Evolutionary conservation across 495 filamentous ascomycete species (phyloP).

Genomic region (Penicillium canariense): DNA sequence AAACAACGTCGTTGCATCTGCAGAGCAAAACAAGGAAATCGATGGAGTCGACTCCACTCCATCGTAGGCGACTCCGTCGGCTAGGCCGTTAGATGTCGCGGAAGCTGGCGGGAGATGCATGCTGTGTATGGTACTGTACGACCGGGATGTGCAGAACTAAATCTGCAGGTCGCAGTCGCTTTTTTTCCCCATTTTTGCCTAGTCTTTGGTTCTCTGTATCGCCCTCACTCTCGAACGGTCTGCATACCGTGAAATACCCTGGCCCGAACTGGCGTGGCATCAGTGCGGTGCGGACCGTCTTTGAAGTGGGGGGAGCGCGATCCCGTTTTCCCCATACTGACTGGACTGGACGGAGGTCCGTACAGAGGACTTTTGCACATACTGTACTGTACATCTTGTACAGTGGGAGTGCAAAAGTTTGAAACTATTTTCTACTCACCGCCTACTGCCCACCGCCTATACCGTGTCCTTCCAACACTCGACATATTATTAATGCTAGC

Average conservation of each 20-base stretch:
- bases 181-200: not conserved
- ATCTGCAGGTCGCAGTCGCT: not conserved
- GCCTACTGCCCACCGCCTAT: too few relatives aligned
- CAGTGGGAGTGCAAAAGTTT: too few relatives aligned
- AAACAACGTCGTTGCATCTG: too few relatives aligned
- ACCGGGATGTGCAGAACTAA: not conserved
- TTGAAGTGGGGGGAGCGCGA: slow-evolving; percentile 4
- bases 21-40: too few relatives aligned
- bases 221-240: not conserved
- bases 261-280: slow-evolving; percentile 6
- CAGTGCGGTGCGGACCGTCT: slow-evolving; percentile 12
- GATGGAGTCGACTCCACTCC: too few relatives aligned
- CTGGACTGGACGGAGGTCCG: not conserved
- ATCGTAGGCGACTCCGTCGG: too few relatives aligned
- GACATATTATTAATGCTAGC: too few relatives aligned
- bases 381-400: not conserved
- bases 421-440: too few relatives aligned
- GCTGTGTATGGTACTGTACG: not conserved
- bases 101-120: not conserved
- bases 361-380: too few relatives aligned
- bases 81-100: not conserved
- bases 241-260: not conserved
- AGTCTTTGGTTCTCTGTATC: not conserved
- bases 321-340: not conserved
- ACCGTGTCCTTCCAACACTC: too few relatives aligned